Evolutionary conservation across 2,329 filamentous ascomycete species (phyloP).

Genomic region (Elsinoe batatas): DNA sequence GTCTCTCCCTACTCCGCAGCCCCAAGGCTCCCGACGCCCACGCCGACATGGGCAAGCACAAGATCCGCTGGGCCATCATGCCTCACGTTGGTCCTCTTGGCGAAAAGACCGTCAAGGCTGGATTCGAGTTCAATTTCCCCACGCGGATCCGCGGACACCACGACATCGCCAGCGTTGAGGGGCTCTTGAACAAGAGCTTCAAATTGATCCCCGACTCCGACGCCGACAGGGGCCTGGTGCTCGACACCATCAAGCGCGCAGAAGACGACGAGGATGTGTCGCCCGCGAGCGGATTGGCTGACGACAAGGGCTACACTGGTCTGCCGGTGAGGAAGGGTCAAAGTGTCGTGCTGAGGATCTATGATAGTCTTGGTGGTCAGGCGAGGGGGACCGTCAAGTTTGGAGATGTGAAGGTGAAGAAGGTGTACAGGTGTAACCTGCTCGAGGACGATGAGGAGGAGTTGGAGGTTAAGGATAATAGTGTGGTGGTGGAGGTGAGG

Average conservation of each 20-base stretch:
- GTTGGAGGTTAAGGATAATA: constrained; percentile 39
- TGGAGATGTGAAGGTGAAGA: constrained; percentile 57
- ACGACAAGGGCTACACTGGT: constrained; percentile 10
- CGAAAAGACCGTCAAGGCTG: constrained; percentile 66
- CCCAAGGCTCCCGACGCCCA: constrained; percentile 89
- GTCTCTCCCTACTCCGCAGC: constrained; percentile 72
- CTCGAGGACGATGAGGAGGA: constrained; percentile 78
- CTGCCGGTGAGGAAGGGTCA: constrained; percentile 52
- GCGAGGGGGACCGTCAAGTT: constrained; percentile 61
- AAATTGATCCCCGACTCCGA: constrained; percentile 41
- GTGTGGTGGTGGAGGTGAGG: constrained; percentile 30
- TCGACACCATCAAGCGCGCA: constrained; percentile 87
- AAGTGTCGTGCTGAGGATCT: constrained; percentile 76
- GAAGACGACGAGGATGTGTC: constrained; percentile 47
- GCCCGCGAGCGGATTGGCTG: constrained; percentile 24
- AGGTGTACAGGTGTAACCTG: constrained; percentile 73
- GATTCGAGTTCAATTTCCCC: constrained; percentile 84
- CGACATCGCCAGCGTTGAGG: constrained; percentile 17
- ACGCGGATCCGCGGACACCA: constrained; percentile 45
- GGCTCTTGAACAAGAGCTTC: constrained; percentile 45
- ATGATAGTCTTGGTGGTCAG: constrained; percentile 78
- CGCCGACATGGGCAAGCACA: constrained; percentile 78
- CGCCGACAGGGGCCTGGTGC: constrained; percentile 53
- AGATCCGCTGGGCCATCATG: constrained; percentile 81
- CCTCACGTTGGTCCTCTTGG: constrained; percentile 69